Conservation (phyloP, 2,329 filamentous ascomycete genomes). For the Dactylonectria estremocensis region DNA sequence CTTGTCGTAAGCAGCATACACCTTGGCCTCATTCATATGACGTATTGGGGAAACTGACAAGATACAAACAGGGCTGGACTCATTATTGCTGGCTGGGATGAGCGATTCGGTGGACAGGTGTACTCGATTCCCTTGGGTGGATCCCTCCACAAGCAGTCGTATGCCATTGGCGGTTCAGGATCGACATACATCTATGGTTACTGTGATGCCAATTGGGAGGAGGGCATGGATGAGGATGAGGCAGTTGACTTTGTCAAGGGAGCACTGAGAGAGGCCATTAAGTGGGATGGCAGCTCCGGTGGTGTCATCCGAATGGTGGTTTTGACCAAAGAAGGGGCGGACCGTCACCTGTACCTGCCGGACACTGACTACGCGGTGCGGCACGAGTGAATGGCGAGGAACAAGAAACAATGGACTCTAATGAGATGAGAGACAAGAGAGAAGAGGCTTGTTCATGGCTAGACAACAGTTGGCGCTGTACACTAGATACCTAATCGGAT, state of each 20-base stretch:
- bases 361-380: slow-evolving; percentile 87
- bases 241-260: slow-evolving; percentile 95
- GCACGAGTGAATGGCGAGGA: slow-evolving; percentile 67
- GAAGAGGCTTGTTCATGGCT: slow-evolving; percentile 36
- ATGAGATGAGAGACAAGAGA: slow-evolving; percentile 23
- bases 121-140: slow-evolving; percentile 98
- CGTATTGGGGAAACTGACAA: slow-evolving; percentile 32
- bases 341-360: slow-evolving; percentile 95
- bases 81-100: slow-evolving; percentile 98
- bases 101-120: slow-evolving; percentile 94
- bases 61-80: slow-evolving; percentile 81
- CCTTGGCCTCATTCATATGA: neutral
- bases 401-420: slow-evolving; percentile 24
- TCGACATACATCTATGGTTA: slow-evolving; percentile 99
- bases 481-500: slow-evolving; percentile 50
- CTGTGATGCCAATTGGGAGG: slow-evolving; percentile 96
- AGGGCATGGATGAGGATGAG: slow-evolving; percentile 93
- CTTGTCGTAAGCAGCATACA: slow-evolving; percentile 75
- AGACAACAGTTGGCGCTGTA: slow-evolving; percentile 48
- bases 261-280: slow-evolving; percentile 93
- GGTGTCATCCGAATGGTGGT: slow-evolving; percentile 99
- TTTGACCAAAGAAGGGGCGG: slow-evolving; percentile 88
- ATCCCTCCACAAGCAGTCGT: slow-evolving; percentile 96
- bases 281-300: slow-evolving; percentile 99
- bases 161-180: slow-evolving; percentile 95